These are phyloP conservation scores for Anthracocystis panici-leucophaei DNA, from an alignment of 1,284 basidiomycete genomes.

Conservation along the genomic window DNA sequence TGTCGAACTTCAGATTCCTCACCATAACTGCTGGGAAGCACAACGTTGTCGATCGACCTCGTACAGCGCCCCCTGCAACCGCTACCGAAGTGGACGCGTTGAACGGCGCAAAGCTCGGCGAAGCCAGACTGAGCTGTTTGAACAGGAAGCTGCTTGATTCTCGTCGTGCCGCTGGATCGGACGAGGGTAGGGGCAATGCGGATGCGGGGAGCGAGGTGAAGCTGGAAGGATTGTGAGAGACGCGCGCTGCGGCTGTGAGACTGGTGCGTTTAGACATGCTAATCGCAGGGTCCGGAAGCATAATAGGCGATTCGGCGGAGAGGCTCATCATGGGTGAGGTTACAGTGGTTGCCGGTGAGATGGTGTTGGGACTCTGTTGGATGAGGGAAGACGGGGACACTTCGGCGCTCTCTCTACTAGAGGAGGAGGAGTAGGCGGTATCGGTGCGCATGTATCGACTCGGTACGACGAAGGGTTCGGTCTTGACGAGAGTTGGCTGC, in stretches of 20 bases:
- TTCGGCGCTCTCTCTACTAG: conserved; percentile 24
- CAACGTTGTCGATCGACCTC: conserved; percentile 20
- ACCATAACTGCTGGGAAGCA: conserved; percentile 26
- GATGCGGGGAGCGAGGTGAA: conserved; percentile 29
- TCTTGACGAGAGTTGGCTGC: conserved; percentile 4
- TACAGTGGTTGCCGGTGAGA: conserved; percentile 40
- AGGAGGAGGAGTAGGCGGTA: conserved; percentile 28
- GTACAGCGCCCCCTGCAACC: not conserved
- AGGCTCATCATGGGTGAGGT: conserved; percentile 60
- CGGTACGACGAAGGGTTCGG: conserved; percentile 6
- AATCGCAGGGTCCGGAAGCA: conserved; percentile 37
- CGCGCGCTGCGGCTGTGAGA: conserved; percentile 8
- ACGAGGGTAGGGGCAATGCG: conserved; percentile 23
- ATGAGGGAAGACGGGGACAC: conserved; percentile 34
- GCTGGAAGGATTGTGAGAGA: conserved; percentile 11
- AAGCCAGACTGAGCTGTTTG: conserved; percentile 42
- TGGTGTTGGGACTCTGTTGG: conserved; percentile 18
- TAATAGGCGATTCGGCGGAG: conserved; percentile 53
- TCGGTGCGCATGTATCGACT: conserved; percentile 18
- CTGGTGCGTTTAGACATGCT: conserved; percentile 16
- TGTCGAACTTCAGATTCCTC: conserved; percentile 34
- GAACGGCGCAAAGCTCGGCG: conserved; percentile 39
- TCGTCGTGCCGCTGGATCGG: conserved; percentile 9
- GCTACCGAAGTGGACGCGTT: conserved; percentile 5
- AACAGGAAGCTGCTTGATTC: conserved; percentile 45